Evolutionary conservation across 2,329 filamentous ascomycete species (phyloP), one percentile per base, ranked within the genome.

Genomic region (Nigrospora osmanthi): DNA sequence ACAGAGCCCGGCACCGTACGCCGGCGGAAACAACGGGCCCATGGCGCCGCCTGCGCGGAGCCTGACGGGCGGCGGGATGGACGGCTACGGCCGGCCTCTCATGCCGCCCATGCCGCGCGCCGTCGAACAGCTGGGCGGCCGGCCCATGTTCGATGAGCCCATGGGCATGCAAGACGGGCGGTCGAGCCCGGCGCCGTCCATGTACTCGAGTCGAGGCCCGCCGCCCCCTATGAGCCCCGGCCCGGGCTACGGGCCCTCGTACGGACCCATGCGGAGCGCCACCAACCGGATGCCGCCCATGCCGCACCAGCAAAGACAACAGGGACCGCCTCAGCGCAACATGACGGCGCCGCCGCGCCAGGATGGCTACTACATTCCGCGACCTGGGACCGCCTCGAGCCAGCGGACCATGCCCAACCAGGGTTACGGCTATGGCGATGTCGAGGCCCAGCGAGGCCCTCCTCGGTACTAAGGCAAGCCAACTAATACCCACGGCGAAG

Each of bases 301-400:
- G 7, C 54, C 62, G 23, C 23, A 28, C 5, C 23, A 28, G 23
- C 23, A 6, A 6, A 63, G 58, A 33, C 61, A 59, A 35, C 63
- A 59, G 12, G 60, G 63, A 34, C 54, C 64, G 28, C 68, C 68
- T 1, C 65, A 65, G 49, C 64, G 72, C 42, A 73, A 68, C 45
- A 65, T 73, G 64, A 74, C 71, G 17, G 68, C 65, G 4, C 68
- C 69, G 4, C 52, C 56, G 28, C 55, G 61, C 38, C 52, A 53
- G 14, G 55, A 58, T 35, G 54, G 55, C 19, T 61, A 60, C 33
- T 62, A 55, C 43, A 51, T 51, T 30, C 46, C 57, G 17, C 57
- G 59, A 28, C 50, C 56, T 28, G 61, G 55, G 16, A 59, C 55
- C 12, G 49, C 52, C 15, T 49, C 58, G 14, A 56, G 53, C 38